A percentile compares a stretch with the other conserved stretches of the same genome.
phyloP scores from a whole-genome alignment of 1,284 basidiomycete genomes.

The Coniferiporia sulphurascens region DNA sequence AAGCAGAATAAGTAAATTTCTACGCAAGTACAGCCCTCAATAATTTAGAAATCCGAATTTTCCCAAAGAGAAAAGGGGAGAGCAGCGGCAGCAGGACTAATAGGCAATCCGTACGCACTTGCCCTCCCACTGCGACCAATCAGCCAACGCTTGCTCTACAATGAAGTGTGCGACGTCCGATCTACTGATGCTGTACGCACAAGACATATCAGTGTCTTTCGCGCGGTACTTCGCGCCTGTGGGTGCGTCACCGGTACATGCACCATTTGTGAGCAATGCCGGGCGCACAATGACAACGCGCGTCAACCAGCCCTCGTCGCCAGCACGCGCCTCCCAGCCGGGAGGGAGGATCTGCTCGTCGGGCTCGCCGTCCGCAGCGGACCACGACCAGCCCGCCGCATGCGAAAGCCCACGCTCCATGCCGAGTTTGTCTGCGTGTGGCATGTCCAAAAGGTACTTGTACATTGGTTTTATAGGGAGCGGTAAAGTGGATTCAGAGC shows the following conservation, averaged over 20 bases:
- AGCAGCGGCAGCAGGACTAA: not conserved
- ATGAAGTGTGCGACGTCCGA: constrained; percentile 63
- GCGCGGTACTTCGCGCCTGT: constrained; percentile 20
- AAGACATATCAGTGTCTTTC: constrained; percentile 30
- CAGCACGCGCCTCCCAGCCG: constrained; percentile 19
- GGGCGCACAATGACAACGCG: constrained; percentile 50
- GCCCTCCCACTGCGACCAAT: constrained; percentile 47
- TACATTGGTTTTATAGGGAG: constrained; percentile 45
- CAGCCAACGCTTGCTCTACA: constrained; percentile 39
- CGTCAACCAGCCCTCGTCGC: constrained; percentile 35
- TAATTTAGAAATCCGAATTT: too few species aligned
- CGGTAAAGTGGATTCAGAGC: constrained; percentile 40
- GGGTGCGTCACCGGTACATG: constrained; percentile 42
- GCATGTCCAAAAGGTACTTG: constrained; percentile 33
- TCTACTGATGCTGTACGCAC: constrained; percentile 52
- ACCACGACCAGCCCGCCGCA: constrained; percentile 37
- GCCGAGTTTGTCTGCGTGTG: constrained; percentile 56
- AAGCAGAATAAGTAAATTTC: too few species aligned
- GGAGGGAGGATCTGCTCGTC: constrained; percentile 5
- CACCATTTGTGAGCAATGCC: constrained; percentile 51
- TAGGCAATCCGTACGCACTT: constrained; percentile 11
- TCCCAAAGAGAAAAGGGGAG: too few species aligned
- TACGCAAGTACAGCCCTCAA: too few species aligned
- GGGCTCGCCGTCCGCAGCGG: constrained; percentile 32
- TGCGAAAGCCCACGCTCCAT: constrained; percentile 45